phyloP scores from a whole-genome alignment of 768 basidiomycete species.

The Suillus paluster region DNA sequence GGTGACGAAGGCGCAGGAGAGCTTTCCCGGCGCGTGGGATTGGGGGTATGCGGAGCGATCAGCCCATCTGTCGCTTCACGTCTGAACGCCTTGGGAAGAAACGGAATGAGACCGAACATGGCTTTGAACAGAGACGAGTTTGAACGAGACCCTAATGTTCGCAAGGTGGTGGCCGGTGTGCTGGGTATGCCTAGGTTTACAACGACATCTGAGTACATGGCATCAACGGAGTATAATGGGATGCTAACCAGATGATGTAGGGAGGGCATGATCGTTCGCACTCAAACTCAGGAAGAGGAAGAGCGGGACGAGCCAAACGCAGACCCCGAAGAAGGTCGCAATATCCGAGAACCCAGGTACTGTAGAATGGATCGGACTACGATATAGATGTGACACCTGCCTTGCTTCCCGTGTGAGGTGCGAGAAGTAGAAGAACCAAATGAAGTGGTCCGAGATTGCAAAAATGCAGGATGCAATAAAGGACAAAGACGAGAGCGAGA shows the following conservation, averaged over 20 bases:
- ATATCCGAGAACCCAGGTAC: slow-evolving; percentile 69
- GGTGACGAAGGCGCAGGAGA: slow-evolving; percentile 37
- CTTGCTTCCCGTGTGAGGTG: slow-evolving; percentile 66
- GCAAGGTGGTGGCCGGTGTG: slow-evolving; percentile 25
- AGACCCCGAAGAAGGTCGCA: slow-evolving; percentile 82
- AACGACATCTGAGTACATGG: background rate
- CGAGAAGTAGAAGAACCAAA: slow-evolving; percentile 97
- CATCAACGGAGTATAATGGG: background rate
- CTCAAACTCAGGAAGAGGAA: slow-evolving; percentile 96
- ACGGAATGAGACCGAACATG: slow-evolving; percentile 51
- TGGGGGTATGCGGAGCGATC: slow-evolving; percentile 65
- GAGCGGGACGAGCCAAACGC: slow-evolving; percentile 88
- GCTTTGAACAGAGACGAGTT: slow-evolving; percentile 72
- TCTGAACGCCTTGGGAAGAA: slow-evolving; percentile 50
- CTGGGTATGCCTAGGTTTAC: slow-evolving; percentile 21
- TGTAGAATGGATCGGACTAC: slow-evolving; percentile 34
- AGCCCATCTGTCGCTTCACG: slow-evolving; percentile 65
- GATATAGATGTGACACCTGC: slow-evolving; percentile 51
- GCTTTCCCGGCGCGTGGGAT: slow-evolving; percentile 10
- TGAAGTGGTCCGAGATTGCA: slow-evolving; percentile 89
- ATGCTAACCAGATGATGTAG: slow-evolving; percentile 59
- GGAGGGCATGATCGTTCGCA: slow-evolving; percentile 96
- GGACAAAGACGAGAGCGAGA: slow-evolving; percentile 82
- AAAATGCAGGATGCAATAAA: slow-evolving; percentile 87
- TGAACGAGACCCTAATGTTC: slow-evolving; percentile 42